phyloP scores from a whole-genome alignment of 257 asterid genomes.

The Primulina eburnea region DNA sequence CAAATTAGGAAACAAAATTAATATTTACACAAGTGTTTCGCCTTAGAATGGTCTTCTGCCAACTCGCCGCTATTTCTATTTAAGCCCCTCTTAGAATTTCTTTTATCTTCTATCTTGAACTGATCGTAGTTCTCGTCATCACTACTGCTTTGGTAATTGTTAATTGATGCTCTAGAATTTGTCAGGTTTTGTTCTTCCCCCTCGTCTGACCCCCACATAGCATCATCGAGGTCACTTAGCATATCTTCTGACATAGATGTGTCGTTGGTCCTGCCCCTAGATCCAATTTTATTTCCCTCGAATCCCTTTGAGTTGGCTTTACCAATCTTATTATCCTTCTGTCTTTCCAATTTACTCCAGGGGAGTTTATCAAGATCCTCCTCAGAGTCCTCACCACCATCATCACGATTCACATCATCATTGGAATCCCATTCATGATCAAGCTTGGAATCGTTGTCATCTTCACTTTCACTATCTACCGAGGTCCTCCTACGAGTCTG shows the following conservation, averaged over 20 bases:
- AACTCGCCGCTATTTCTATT: neutral
- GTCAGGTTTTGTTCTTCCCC: conserved; percentile 23
- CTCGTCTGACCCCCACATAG: conserved; percentile 42
- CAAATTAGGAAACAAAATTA: too few relatives aligned
- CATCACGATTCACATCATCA: conserved; percentile 30
- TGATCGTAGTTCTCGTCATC: conserved; percentile 39
- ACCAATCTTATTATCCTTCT: conserved; percentile 32
- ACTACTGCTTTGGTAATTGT: conserved; percentile 37
- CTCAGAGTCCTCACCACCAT: conserved; percentile 35
- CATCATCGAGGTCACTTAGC: conserved; percentile 51
- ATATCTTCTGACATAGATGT: conserved; percentile 29
- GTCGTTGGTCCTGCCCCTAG: conserved; percentile 21
- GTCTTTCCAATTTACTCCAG: conserved; percentile 32
- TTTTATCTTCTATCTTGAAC: conserved; percentile 18
- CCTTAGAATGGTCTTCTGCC: neutral
- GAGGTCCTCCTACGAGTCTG: conserved; percentile 35
- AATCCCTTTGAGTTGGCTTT: conserved; percentile 31
- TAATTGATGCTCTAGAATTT: conserved; percentile 19
- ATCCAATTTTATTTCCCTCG: conserved; percentile 33
- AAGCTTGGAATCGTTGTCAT: conserved; percentile 36
- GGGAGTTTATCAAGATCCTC: conserved; percentile 24
- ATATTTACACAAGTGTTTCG: conserved; percentile 19
- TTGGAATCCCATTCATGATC: conserved; percentile 45
- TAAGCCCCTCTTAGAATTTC: conserved; percentile 20
- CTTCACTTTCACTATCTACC: conserved; percentile 41